phyloP scores from a whole-genome alignment of 2,329 filamentous ascomycete genomes.

The Lachnellula occidentalis region DNA sequence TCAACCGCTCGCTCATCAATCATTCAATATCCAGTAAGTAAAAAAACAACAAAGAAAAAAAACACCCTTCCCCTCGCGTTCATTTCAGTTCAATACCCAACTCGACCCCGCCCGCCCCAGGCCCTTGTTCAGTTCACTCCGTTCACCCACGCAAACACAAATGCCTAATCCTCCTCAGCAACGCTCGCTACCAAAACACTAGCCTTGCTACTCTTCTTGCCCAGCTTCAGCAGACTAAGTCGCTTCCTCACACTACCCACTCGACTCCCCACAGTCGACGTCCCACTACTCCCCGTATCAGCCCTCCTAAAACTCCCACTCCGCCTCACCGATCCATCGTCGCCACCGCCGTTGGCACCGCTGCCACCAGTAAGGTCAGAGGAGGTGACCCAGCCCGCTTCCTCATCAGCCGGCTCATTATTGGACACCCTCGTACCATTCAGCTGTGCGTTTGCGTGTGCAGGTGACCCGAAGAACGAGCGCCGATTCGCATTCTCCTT shows the following conservation, averaged over 20 bases:
- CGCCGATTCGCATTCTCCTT: slow-evolving; percentile 1
- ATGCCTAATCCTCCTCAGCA: slow-evolving; percentile 22
- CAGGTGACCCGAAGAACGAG: slow-evolving; percentile 2
- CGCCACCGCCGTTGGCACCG: neutral
- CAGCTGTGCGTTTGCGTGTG: neutral
- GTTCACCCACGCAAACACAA: neutral
- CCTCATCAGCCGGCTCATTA: neutral
- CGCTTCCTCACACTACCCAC: slow-evolving; percentile 32
- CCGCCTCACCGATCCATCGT: slow-evolving; percentile 6
- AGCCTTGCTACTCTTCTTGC: slow-evolving; percentile 33
- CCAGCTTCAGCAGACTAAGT: slow-evolving; percentile 28
- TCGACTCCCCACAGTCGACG: slow-evolving; percentile 17
- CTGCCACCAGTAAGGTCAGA: slow-evolving; percentile 27
- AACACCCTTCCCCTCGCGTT: too few species aligned
- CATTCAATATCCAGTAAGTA: too few species aligned
- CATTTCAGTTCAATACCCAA: too few species aligned
- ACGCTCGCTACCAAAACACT: slow-evolving; percentile 27
- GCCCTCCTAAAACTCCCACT: slow-evolving; percentile 2
- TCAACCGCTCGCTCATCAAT: too few species aligned
- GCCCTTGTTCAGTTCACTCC: too few species aligned
- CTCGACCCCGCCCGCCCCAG: neutral
- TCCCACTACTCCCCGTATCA: neutral
- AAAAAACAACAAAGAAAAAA: too few species aligned
- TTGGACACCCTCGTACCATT: neutral
- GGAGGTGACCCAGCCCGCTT: slow-evolving; percentile 31